Base-by-base conservation (phyloP, 495 filamentous ascomycete genomes). In the Tuber melanosporum region DNA sequence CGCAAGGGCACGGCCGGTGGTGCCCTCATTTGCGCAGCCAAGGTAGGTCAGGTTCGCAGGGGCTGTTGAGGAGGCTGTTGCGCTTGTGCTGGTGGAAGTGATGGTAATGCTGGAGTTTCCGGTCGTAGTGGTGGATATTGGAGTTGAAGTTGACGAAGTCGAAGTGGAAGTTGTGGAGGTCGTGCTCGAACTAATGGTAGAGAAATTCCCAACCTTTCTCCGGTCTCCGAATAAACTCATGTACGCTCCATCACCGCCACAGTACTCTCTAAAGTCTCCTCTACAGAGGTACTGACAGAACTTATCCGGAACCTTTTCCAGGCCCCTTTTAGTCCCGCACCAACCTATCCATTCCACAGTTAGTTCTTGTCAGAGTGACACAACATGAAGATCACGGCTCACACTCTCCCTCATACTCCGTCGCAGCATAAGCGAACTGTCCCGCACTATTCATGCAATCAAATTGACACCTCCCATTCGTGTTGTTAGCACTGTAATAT, bases 21-120 rank as follows among this genome's bases (percentile, higher is more conserved):
- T 82, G 72, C 87, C 88, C 83, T 93, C 90, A 52, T 84, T 84
- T 47, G 84, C 88, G 80, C 91, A 93, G 74, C 91, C 91, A 43
- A 88, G 85, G 83, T 92, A 93, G 12, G 84, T 83, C 85, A 88
- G 92, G 22, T 71, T 57, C 8, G 77, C 52, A 5, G 70, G 69
- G 39, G 57, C 36, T n/a, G 77, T 32, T 66, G 66, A 42, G 6
- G 70, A 70, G 26, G 26, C 36, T n/a, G 77, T 78, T 2, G 74
- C 41, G 10, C 52, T 72, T n/a, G 75, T 49, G 1, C 6, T 36
- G 5, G 70, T 19, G 3, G 73, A 74, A 2, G 70, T 74, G 4
- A 17, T 52, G 32, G 66, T 43, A 12, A 43, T 0, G 22, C 39
- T 69, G 32, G 66, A 72, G 52, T 42, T 43, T 3, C 39, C 70